phyloP scores from a whole-genome alignment of 305 asterid species.

The Nicotiana rustica region DNA sequence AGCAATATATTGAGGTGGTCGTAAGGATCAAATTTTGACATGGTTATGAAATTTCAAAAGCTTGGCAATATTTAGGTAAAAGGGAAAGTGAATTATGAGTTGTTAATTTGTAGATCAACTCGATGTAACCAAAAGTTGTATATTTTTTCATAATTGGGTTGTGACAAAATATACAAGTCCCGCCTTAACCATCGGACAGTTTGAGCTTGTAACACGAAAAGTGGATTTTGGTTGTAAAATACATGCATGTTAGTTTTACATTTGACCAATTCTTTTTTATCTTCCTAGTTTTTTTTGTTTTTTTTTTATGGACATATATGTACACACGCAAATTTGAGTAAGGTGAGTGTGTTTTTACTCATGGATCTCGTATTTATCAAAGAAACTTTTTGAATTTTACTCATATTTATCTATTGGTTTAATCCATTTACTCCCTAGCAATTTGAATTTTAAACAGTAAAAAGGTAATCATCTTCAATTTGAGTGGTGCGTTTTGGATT shows the following conservation, averaged over 20 bases:
- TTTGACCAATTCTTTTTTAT: slow-evolving; percentile 21
- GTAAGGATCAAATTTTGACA: slow-evolving; percentile 80
- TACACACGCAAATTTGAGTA: too few relatives aligned
- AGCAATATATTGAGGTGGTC: slow-evolving; percentile 59
- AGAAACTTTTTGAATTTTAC: too few relatives aligned
- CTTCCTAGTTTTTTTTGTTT: not conserved
- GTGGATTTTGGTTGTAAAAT: slow-evolving; percentile 10
- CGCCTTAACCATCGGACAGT: slow-evolving; percentile 2
- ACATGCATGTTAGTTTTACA: slow-evolving; percentile 9
- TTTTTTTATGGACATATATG: not conserved
- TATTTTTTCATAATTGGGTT: too few relatives aligned
- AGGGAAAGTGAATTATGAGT: not conserved
- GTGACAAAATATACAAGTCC: not conserved
- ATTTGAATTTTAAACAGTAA: too few relatives aligned
- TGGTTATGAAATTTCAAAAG: slow-evolving; percentile 27
- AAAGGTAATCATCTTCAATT: too few relatives aligned
- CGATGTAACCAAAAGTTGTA: too few relatives aligned
- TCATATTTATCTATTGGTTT: too few relatives aligned
- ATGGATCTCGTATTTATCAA: too few relatives aligned
- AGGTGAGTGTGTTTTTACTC: too few relatives aligned
- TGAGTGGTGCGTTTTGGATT: too few relatives aligned
- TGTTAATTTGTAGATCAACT: not conserved
- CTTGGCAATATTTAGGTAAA: not conserved
- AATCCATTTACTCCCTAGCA: too few relatives aligned
- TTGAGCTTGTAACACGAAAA: slow-evolving; percentile 29